These are phyloP conservation scores for Henningerozyma blattae DNA, from an alignment of 805 yeast genomes.

Conservation along the genomic window DNA sequence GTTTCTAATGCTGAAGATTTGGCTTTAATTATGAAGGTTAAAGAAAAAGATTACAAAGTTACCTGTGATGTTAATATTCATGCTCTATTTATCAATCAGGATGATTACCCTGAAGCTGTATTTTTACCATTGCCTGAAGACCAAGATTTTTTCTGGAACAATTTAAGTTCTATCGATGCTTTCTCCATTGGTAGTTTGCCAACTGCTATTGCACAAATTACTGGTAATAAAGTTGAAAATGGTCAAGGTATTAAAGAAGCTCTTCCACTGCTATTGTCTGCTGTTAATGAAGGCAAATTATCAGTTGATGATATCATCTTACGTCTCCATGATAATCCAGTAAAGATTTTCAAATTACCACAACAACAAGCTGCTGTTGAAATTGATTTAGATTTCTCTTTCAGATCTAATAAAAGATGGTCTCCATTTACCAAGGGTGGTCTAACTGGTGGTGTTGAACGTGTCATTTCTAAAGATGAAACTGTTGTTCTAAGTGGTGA, in stretches of 20 bases:
- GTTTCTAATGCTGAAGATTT: constrained; percentile 74
- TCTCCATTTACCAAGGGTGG: constrained; percentile 43
- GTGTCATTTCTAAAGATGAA: constrained; percentile 68
- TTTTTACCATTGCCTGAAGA: constrained; percentile 75
- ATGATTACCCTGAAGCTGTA: constrained; percentile 55
- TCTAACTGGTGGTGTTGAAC: constrained; percentile 74
- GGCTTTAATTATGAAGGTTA: constrained; percentile 73
- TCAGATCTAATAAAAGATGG: constrained; percentile 39
- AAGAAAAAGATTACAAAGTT: constrained; percentile 67
- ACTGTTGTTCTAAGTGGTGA: constrained; percentile 81
- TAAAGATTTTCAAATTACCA: constrained; percentile 69
- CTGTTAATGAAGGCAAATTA: constrained; percentile 62
- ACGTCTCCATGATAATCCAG: constrained; percentile 74
- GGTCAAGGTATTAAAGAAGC: constrained; percentile 76
- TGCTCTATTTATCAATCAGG: constrained; percentile 63
- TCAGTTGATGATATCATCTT: constrained; percentile 59
- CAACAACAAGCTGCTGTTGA: constrained; percentile 65
- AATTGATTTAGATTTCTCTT: constrained; percentile 54
- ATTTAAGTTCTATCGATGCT: constrained; percentile 63
- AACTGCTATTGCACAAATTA: constrained; percentile 52
- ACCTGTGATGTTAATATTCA: constrained; percentile 84
- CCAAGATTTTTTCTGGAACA: constrained; percentile 73
- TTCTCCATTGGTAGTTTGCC: constrained; percentile 81
- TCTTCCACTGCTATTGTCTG: constrained; percentile 69
- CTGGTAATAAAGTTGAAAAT: constrained; percentile 47